Evolutionary conservation across 2,329 filamentous ascomycete species (phyloP).

Genomic region (Trichophyton rubrum): DNA sequence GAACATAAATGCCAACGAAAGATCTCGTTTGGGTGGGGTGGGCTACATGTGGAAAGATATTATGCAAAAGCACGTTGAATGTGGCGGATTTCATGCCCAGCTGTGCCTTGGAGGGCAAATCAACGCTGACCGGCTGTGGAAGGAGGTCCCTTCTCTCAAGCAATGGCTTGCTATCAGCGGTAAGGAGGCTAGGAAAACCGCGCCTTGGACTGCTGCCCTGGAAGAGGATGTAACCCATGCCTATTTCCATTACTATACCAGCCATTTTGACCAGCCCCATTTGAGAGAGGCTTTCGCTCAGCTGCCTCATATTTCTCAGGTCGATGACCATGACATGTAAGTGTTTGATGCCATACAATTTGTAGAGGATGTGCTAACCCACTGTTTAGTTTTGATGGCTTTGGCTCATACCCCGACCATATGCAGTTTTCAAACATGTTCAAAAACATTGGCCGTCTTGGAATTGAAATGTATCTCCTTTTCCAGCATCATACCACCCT

Average conservation of each 20-base stretch:
- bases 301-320: slow-evolving; percentile 82
- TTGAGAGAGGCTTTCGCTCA: slow-evolving; percentile 91
- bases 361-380: slow-evolving; percentile 7
- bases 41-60: slow-evolving; percentile 99
- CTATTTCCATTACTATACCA: slow-evolving; percentile 98
- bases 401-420: slow-evolving; percentile 91
- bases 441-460: slow-evolving; percentile 92
- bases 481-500: slow-evolving; percentile 97
- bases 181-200: slow-evolving; percentile 81
- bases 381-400: slow-evolving; percentile 70
- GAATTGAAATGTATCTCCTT: slow-evolving; percentile 92
- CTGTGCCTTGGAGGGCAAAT: slow-evolving; percentile 88
- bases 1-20: slow-evolving; percentile 73
- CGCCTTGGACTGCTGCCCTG: slow-evolving; percentile 83
- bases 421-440: slow-evolving; percentile 98
- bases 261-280: slow-evolving; percentile 94
- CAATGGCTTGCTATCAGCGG: slow-evolving; percentile 92
- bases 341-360: slow-evolving; percentile 27
- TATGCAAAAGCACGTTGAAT: slow-evolving; percentile 91
- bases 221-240: slow-evolving; percentile 93
- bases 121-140: slow-evolving; percentile 91
- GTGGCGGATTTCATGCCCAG: slow-evolving; percentile 89
- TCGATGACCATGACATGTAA: slow-evolving; percentile 97
- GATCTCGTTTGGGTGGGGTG: slow-evolving; percentile 72
- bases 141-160: slow-evolving; percentile 81